Evolutionary conservation across 768 basidiomycete genomes (phyloP).

Genomic region (Boletellus sp.): DNA sequence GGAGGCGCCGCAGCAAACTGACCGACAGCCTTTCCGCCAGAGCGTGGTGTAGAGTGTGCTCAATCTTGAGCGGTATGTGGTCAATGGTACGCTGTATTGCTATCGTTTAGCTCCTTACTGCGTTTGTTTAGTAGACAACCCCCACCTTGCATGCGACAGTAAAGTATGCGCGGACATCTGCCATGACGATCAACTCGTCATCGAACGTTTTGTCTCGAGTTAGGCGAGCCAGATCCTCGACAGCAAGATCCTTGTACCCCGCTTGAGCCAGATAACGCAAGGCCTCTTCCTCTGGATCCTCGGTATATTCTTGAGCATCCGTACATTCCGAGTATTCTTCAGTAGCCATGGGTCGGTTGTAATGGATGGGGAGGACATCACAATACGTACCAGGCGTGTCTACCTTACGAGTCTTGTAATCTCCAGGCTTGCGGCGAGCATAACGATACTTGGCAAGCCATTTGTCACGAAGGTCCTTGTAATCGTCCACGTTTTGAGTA

Average conservation of each 20-base stretch:
- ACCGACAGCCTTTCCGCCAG: slow-evolving; percentile 35
- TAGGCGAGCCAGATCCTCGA: slow-evolving; percentile 27
- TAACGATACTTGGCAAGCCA: slow-evolving; percentile 27
- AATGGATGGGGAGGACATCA: not conserved
- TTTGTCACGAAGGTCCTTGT: slow-evolving; percentile 10
- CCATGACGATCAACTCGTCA: slow-evolving; percentile 50
- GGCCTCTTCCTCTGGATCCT: slow-evolving; percentile 8
- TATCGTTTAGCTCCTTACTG: not conserved
- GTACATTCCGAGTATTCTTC: too few species aligned
- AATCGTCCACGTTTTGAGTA: slow-evolving; percentile 34
- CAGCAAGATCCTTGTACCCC: slow-evolving; percentile 22
- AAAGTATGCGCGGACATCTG: slow-evolving; percentile 54
- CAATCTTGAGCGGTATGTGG: slow-evolving; percentile 47
- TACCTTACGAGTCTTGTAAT: slow-evolving; percentile 3
- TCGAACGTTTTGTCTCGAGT: slow-evolving; percentile 25
- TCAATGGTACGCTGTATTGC: slow-evolving; percentile 50
- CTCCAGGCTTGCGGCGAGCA: slow-evolving; percentile 1
- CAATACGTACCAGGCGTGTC: too few species aligned
- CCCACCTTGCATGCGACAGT: slow-evolving; percentile 51
- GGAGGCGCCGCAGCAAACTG: slow-evolving; percentile 34
- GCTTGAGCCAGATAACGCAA: slow-evolving; percentile 29
- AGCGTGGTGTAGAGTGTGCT: slow-evolving; percentile 41
- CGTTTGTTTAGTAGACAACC: not conserved
- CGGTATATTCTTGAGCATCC: too few species aligned
- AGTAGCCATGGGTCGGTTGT: not conserved